Percentiles rank a stretch among this genome's conserved stretches.
Evolutionary conservation across 768 basidiomycete genomes (phyloP).

Genomic region (Infundibulicybe gibba): DNA sequence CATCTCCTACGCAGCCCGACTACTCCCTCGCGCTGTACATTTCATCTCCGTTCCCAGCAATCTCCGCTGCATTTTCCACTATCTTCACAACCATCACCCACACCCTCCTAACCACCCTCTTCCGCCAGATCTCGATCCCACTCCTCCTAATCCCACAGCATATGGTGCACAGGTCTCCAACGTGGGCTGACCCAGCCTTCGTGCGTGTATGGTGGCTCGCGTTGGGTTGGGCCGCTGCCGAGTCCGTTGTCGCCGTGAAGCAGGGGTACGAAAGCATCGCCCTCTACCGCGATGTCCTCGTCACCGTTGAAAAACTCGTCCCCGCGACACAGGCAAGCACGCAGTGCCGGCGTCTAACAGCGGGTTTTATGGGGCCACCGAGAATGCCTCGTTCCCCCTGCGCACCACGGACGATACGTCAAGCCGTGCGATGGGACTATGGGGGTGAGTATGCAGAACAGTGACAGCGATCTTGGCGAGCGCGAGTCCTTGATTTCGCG

Average conservation of each 20-base stretch:
- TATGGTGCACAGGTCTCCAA: constrained; percentile 37
- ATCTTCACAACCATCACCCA: constrained; percentile 39
- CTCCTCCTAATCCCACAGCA: constrained; percentile 48
- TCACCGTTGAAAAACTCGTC: constrained; percentile 24
- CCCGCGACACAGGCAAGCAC: too few relatives aligned
- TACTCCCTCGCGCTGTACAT: constrained; percentile 30
- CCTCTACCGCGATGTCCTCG: constrained; percentile 68
- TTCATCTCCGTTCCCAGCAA: constrained; percentile 22
- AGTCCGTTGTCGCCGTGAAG: constrained; percentile 57
- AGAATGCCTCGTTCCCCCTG: too few relatives aligned
- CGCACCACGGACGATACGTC: too few relatives aligned
- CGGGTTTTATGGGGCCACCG: too few relatives aligned
- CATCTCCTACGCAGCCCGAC: constrained; percentile 47
- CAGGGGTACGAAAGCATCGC: constrained; percentile 71
- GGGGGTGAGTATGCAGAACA: too few relatives aligned
- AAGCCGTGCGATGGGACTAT: too few relatives aligned
- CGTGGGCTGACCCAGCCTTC: constrained; percentile 58
- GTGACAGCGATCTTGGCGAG: constrained; percentile 17
- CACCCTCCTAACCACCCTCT: constrained; percentile 45
- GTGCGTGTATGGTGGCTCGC: constrained; percentile 73
- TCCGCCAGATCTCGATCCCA: constrained; percentile 53
- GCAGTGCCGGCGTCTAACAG: too few relatives aligned
- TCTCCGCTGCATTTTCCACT: constrained; percentile 25
- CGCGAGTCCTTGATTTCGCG: constrained; percentile 29
- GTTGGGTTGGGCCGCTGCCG: constrained; percentile 71